Evolutionary conservation across 768 basidiomycete species (phyloP).

Genomic region (Russula virescens): DNA sequence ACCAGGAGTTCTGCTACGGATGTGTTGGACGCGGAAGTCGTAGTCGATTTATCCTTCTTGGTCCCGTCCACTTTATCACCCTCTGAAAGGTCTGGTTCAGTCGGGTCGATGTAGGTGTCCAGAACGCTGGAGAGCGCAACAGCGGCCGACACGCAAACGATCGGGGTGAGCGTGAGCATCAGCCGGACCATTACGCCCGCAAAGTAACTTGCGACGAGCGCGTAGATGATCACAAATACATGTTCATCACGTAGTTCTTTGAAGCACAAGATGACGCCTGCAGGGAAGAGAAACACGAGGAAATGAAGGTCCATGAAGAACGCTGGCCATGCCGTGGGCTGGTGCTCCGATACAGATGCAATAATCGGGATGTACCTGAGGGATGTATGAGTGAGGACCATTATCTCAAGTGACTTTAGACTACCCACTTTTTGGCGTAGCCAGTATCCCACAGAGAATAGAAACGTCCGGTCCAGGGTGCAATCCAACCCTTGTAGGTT

Average conservation of each 20-base stretch:
- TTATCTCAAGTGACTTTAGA: not conserved
- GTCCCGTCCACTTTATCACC: constrained; percentile 33
- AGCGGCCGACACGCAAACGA: constrained; percentile 91
- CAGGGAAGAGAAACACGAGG: constrained; percentile 97
- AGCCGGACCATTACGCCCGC: constrained; percentile 99
- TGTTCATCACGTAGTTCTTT: constrained; percentile 92
- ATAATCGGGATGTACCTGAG: constrained; percentile 91
- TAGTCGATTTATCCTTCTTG: constrained; percentile 48
- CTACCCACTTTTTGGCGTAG: constrained; percentile 88
- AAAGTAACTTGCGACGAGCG: constrained; percentile 94
- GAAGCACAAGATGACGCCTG: constrained; percentile 93
- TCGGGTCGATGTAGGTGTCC: constrained; percentile 86
- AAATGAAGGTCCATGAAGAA: constrained; percentile 99
- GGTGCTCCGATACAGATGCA: constrained; percentile 98
- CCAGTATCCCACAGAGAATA: constrained; percentile 99
- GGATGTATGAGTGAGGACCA: constrained; percentile 13
- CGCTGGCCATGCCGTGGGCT: constrained; percentile 98
- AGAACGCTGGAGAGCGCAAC: constrained; percentile 84
- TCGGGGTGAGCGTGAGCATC: constrained; percentile 95
- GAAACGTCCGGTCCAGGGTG: constrained; percentile 99
- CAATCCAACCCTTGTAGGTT: constrained; percentile 92
- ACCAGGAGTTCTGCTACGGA: constrained; percentile 23
- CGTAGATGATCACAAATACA: constrained; percentile 97
- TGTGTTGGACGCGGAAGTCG: constrained; percentile 28
- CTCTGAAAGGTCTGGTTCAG: constrained; percentile 49